These are phyloP conservation scores for Scedosporium minutisporum DNA, from an alignment of 2,329 filamentous ascomycete species.

Conservation along the genomic window DNA sequence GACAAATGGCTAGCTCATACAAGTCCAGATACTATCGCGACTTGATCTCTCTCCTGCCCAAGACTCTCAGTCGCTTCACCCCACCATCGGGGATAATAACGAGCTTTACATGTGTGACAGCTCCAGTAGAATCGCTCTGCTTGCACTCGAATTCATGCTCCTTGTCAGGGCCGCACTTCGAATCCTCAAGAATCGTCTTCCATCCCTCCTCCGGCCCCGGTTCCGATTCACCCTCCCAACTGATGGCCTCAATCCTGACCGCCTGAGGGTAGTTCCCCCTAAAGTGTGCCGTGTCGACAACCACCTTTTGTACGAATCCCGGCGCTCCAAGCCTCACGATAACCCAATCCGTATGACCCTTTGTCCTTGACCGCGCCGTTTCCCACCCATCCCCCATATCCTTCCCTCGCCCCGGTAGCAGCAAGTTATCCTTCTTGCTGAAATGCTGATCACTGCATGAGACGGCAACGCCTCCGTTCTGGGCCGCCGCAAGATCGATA, in stretches of 20 bases:
- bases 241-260: conserved; percentile 55
- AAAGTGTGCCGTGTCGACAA: conserved; percentile 77
- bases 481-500: conserved; percentile 67
- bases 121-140: conserved; percentile 19
- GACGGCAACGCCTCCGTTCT: conserved; percentile 68
- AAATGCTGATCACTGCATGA: conserved; percentile 79
- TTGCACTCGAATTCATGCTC: conserved; percentile 60
- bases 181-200: conserved; percentile 55
- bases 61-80: conserved; percentile 75
- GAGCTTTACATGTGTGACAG: conserved; percentile 77
- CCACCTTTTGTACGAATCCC: conserved; percentile 53
- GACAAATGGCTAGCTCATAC: too few species aligned
- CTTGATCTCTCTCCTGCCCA: conserved; percentile 45
- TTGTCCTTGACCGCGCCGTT: conserved; percentile 63
- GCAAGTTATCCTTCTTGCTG: conserved; percentile 68
- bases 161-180: conserved; percentile 61
- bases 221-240: conserved; percentile 43
- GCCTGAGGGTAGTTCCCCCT: conserved; percentile 76
- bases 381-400: conserved; percentile 91
- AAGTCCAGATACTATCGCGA: background rate
- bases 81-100: conserved; percentile 91
- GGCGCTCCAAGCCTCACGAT: conserved; percentile 63
- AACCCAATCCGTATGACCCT: conserved; percentile 71
- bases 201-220: conserved; percentile 50
- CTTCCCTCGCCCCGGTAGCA: conserved; percentile 68